These are phyloP conservation scores for Plenodomus biglobosus DNA, from an alignment of 2,329 filamentous ascomycete species.

Conservation along the genomic window DNA sequence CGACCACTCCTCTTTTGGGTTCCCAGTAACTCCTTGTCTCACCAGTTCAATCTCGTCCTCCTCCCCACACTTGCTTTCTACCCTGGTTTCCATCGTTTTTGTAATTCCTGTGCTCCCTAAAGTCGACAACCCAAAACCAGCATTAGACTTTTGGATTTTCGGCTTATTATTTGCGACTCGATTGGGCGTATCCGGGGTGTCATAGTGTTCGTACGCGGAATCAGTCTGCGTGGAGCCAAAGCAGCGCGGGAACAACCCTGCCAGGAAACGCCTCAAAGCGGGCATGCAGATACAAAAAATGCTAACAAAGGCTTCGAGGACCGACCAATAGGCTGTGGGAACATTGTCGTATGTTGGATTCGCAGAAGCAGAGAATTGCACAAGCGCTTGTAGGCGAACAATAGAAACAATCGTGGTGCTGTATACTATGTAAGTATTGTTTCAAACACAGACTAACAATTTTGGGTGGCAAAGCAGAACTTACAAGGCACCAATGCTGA, in stretches of 20 bases:
- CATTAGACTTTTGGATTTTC: not conserved
- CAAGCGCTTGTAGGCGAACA: constrained; percentile 45
- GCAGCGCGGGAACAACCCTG: constrained; percentile 37
- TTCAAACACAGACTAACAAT: not conserved
- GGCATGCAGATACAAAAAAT: constrained; percentile 24
- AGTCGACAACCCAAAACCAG: not conserved
- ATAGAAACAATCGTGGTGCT: constrained; percentile 44
- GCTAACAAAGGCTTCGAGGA: constrained; percentile 17
- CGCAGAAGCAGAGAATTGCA: constrained; percentile 44
- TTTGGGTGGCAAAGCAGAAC: constrained; percentile 4
- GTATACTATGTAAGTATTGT: not conserved
- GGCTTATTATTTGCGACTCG: not conserved
- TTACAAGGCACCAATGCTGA: constrained; percentile 41
- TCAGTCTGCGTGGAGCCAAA: constrained; percentile 11
- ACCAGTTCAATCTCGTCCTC: not conserved
- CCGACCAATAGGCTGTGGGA: constrained; percentile 15
- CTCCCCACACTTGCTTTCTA: not conserved
- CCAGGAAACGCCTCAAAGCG: constrained; percentile 16
- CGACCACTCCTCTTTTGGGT: not conserved
- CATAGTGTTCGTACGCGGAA: constrained; percentile 3
- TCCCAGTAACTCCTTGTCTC: not conserved
- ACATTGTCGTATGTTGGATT: constrained; percentile 43
- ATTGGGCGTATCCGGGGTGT: constrained; percentile 3
- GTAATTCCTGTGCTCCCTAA: not conserved
- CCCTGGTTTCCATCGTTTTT: not conserved